Evolutionary conservation across 2,329 filamentous ascomycete species (phyloP), one percentile per base, ranked within the genome.

Genomic region (Trichoderma gracile): DNA sequence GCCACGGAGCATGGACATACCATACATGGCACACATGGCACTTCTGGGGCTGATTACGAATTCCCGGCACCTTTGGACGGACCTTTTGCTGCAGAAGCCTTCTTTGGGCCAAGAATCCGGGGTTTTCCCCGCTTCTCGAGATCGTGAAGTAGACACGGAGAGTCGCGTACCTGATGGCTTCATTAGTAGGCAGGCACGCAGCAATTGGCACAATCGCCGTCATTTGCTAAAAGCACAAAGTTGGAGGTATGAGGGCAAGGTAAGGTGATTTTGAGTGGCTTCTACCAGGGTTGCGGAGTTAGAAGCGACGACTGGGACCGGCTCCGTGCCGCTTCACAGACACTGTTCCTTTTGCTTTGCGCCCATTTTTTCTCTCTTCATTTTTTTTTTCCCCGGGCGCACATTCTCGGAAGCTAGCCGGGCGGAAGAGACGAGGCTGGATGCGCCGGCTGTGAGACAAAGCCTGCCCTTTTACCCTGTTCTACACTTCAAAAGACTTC

Each of bases 81-180:
- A 15, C 53, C 53, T 55, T 47, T 47, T n/a, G 27, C n/a, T 45
- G 42, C 33, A 38, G 12, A 38, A 14, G 33, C 21, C 7, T 15
- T n/a, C 17, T 21, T 6, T 10, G n/a, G 40, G 59, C 59, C 25
- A 46, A 15, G 59, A 62, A 54, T 19, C 59, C 30, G 59, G 59
- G 59, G 49, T 40, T 14, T 45, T 8, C 49, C 40, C 40, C 38
- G 23, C 49, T 14, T 19, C 49, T 62, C 33, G 40, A 25, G 49
- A 54, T 53, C 42, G 21, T 23, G 25, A 6, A 15, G 45, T 21
- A 15, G 21, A 47, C 17, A 15, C 42, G 42, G 42, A 19, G 42
- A 19, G 8, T 15, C 19, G 5, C 17, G 42, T 38, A 14, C 33
- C 33, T 14, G 33, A 38, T 14, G 33, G 33, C 12, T 38, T 38